Conservation (phyloP, 495 filamentous ascomycete species). For the Trichoderma orchidacearum region DNA sequence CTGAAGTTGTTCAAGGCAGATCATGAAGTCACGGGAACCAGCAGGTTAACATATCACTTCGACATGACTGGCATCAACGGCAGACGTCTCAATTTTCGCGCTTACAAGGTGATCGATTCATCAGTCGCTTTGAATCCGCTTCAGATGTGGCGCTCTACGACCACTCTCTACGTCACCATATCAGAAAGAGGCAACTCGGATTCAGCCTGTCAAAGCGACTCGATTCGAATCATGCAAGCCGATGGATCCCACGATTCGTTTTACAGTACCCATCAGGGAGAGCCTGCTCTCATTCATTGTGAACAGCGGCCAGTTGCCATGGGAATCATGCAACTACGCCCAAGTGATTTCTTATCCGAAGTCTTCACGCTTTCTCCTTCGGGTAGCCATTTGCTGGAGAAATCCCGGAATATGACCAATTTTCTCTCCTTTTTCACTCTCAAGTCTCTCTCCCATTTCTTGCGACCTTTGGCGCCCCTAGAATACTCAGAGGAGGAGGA, state of each 20-base stretch:
- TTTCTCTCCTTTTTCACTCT: conserved; percentile 45
- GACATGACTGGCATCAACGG: conserved; percentile 41
- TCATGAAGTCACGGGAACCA: conserved; percentile 37
- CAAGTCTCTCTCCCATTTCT: conserved; percentile 39
- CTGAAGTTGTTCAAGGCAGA: conserved; percentile 46
- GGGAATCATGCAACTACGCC: conserved; percentile 45
- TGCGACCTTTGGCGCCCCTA: conserved; percentile 39
- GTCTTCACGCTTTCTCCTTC: conserved; percentile 39
- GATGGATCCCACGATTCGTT: no score
- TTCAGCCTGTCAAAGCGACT: no score
- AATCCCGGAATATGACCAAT: conserved; percentile 25
- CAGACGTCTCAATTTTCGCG: conserved; percentile 39
- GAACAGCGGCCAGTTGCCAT: no score
- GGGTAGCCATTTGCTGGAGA: conserved; percentile 29
- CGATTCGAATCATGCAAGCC: no score
- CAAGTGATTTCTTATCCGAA: conserved; percentile 41
- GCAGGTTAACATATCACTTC: conserved; percentile 47
- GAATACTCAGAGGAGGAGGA: conserved; percentile 36
- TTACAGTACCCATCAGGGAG: no score
- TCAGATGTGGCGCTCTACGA: conserved; percentile 48
- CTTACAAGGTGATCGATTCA: conserved; percentile 49
- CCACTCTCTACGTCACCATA: conserved; percentile 46
- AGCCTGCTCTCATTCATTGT: no score
- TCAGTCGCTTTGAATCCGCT: conserved; percentile 37
- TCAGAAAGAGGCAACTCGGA: conserved; percentile 23